These are phyloP conservation scores for Tricholoma furcatifolium DNA, from an alignment of 768 basidiomycete species.

Conservation along the genomic window DNA sequence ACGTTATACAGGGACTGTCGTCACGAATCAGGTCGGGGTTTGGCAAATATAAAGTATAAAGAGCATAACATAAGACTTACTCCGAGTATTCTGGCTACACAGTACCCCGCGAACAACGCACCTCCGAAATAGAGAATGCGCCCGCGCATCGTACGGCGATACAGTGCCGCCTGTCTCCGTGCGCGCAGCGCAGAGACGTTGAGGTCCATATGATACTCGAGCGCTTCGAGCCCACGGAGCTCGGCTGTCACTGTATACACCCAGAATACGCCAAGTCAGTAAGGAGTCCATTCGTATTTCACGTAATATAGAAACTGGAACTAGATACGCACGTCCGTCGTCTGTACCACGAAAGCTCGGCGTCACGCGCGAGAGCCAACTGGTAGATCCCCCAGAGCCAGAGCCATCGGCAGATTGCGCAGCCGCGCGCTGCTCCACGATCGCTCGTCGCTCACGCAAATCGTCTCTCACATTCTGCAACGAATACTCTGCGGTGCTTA, in stretches of 20 bases:
- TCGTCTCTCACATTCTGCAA: slow-evolving; percentile 62
- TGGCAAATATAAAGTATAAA: too few relatives aligned
- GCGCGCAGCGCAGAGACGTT: slow-evolving; percentile 52
- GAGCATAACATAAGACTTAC: slow-evolving; percentile 38
- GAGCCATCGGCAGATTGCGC: neutral
- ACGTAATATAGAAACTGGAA: neutral
- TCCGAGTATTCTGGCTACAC: slow-evolving; percentile 57
- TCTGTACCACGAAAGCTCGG: slow-evolving; percentile 46
- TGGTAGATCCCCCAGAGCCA: slow-evolving; percentile 23
- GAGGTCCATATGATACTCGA: slow-evolving; percentile 66
- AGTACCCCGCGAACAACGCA: slow-evolving; percentile 64
- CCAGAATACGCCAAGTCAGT: neutral
- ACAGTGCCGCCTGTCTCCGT: slow-evolving; percentile 47
- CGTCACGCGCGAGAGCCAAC: slow-evolving; percentile 52
- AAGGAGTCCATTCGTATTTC: neutral
- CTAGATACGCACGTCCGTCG: slow-evolving; percentile 33
- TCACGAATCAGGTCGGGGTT: neutral
- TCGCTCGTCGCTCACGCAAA: slow-evolving; percentile 38
- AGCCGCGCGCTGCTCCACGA: slow-evolving; percentile 29
- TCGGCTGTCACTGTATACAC: slow-evolving; percentile 47
- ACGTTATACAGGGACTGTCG: slow-evolving; percentile 56
- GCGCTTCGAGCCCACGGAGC: slow-evolving; percentile 59
- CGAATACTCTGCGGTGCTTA: slow-evolving; percentile 55
- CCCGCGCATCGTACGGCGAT: slow-evolving; percentile 55
- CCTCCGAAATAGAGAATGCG: slow-evolving; percentile 45